These are phyloP conservation scores for Rhizophlyctis rosea DNA, from an alignment of 192 early-diverging fungal genomes.

Conservation along the genomic window DNA sequence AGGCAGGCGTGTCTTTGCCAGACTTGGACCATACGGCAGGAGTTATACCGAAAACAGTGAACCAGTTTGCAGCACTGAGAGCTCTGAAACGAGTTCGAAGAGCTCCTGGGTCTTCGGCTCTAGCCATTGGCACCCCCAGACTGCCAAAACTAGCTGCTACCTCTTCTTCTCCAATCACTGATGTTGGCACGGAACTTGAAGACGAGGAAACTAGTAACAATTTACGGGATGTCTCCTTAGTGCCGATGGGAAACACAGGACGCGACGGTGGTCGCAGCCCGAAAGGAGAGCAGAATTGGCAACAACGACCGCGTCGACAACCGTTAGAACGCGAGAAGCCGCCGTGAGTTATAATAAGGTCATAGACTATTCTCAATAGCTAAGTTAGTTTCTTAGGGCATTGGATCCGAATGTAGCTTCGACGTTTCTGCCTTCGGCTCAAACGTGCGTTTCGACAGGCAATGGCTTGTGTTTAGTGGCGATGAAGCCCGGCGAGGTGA, in stretches of 20 bases:
- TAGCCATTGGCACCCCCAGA: not conserved
- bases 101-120: not conserved
- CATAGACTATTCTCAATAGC: too few relatives aligned
- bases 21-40: too few relatives aligned
- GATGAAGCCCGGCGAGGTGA: constrained; percentile 24
- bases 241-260: not conserved
- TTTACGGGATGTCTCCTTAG: not conserved
- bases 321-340: not conserved
- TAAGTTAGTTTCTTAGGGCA: too few relatives aligned
- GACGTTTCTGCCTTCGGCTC: not conserved
- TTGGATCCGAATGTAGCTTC: constrained; percentile 9
- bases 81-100: constrained; percentile 4
- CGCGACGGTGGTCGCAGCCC: not conserved
- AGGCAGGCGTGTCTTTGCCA: too few relatives aligned
- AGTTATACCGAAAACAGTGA: not conserved
- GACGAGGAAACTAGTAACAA: not conserved
- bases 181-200: not conserved
- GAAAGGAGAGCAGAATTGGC: not conserved
- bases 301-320: not conserved
- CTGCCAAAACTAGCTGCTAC: not conserved
- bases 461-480: constrained; percentile 13
- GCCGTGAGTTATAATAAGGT: too few relatives aligned
- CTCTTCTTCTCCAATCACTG: not conserved
- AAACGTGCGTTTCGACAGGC: constrained; percentile 3
- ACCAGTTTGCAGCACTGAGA: constrained; percentile 19